A percentile compares a stretch with the other conserved stretches of the same genome.
Evolutionary conservation across 2,329 filamentous ascomycete species (phyloP).

Genomic region (Mycosphaerella sp.): DNA sequence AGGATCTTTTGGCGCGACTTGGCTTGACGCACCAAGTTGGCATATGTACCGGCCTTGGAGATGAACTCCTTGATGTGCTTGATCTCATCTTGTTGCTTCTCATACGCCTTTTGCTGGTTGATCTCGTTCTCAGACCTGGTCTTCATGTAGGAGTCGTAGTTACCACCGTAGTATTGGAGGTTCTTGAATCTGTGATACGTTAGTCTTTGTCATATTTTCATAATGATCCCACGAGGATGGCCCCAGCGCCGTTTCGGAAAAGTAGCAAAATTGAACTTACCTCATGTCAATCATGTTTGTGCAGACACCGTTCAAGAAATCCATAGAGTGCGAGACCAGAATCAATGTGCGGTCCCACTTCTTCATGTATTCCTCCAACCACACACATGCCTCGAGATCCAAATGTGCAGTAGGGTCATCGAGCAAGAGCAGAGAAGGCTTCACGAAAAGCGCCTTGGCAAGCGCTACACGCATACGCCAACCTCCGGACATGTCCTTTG

Average conservation of each 20-base stretch:
- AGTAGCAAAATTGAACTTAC: neutral
- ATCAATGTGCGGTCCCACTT: conserved; percentile 98
- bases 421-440: conserved; percentile 88
- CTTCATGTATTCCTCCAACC: conserved; percentile 99
- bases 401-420: conserved; percentile 99
- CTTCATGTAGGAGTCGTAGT: conserved; percentile 97
- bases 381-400: conserved; percentile 98
- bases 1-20: conserved; percentile 99
- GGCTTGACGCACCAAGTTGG: conserved; percentile 97
- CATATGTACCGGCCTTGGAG: conserved; percentile 97
- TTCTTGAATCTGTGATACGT: conserved; percentile 49
- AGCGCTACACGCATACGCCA: conserved; percentile 99
- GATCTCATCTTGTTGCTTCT: conserved; percentile 99
- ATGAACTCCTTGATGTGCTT: conserved; percentile 99
- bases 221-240: too few species aligned
- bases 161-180: conserved; percentile 97
- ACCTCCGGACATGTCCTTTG: conserved; percentile 99
- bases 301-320: conserved; percentile 99
- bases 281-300: conserved; percentile 99
- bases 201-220: neutral
- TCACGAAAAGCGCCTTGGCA: conserved; percentile 96
- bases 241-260: too few species aligned
- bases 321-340: conserved; percentile 94
- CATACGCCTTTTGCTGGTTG: conserved; percentile 98
- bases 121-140: conserved; percentile 87